Evolutionary conservation across 768 basidiomycete species (phyloP).

Genomic region (Psilocybe subaeruginosa): DNA sequence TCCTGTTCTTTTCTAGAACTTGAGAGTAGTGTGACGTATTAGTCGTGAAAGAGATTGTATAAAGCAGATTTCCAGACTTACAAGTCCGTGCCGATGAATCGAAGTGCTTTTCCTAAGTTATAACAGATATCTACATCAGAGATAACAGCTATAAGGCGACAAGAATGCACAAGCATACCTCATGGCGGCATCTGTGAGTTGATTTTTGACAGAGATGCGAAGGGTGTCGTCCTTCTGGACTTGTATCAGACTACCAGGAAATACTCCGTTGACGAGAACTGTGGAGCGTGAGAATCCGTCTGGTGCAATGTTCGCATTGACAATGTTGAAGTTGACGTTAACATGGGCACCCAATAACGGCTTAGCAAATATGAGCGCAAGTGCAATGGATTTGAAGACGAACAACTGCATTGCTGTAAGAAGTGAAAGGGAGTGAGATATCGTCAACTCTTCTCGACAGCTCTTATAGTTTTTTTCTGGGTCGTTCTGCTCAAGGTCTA

Average conservation of each 20-base stretch:
- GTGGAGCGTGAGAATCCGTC: constrained; percentile 42
- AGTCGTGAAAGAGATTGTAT: not conserved
- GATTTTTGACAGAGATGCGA: constrained; percentile 34
- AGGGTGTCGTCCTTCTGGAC: constrained; percentile 41
- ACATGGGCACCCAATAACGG: constrained; percentile 19
- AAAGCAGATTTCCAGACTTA: constrained; percentile 9
- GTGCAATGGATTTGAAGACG: not conserved
- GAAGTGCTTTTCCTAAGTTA: constrained; percentile 26
- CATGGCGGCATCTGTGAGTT: constrained; percentile 35
- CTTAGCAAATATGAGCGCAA: not conserved
- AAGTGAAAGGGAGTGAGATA: not conserved
- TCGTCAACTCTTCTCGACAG: not conserved
- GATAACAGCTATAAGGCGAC: not conserved
- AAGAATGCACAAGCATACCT: constrained; percentile 15
- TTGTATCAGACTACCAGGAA: constrained; percentile 42
- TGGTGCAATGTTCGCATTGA: constrained; percentile 42
- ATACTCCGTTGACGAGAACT: constrained; percentile 43
- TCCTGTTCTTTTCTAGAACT: constrained; percentile 46
- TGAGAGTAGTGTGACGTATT: not conserved
- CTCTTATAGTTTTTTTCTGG: no score
- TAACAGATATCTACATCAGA: not conserved
- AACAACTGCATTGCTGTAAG: not conserved
- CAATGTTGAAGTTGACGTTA: constrained; percentile 27
- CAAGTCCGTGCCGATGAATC: constrained; percentile 37
- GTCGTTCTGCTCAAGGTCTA: no score